Evolutionary conservation across 2,329 filamentous ascomycete genomes (phyloP).

Genomic region (Leptographium radiaticola): DNA sequence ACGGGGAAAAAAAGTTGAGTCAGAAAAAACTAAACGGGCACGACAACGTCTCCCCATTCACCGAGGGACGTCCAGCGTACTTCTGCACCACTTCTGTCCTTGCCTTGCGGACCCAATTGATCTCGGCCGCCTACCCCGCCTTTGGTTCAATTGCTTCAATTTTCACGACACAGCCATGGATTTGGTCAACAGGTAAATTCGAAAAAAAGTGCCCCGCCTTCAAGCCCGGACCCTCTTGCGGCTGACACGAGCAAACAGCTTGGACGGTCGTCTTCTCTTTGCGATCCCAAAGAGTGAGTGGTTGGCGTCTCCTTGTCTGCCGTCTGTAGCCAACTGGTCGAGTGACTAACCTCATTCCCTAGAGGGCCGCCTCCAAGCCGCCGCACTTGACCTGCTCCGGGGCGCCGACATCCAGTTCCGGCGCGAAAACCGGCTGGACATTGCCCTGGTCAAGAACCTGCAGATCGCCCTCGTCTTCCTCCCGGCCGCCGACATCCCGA

Average conservation of each 20-base stretch:
- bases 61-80: no score
- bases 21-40: not conserved
- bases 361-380: constrained; percentile 90
- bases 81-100: no score
- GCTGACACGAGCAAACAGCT: constrained; percentile 38
- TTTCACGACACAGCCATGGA: constrained; percentile 25
- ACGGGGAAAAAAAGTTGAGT: not conserved
- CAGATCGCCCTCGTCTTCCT: constrained; percentile 94
- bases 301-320: constrained; percentile 13
- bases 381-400: constrained; percentile 77
- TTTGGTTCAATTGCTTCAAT: no score
- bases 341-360: not conserved
- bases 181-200: constrained; percentile 35
- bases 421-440: constrained; percentile 88
- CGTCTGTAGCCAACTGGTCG: not conserved
- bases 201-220: no score
- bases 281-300: constrained; percentile 94
- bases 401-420: constrained; percentile 95
- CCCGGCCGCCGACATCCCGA: constrained; percentile 91
- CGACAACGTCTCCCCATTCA: not conserved
- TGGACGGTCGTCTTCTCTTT: constrained; percentile 87
- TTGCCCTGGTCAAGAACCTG: constrained; percentile 94
- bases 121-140: not conserved
- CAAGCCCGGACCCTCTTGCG: not conserved
- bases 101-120: no score